These are phyloP conservation scores for Penicillium brasilianum DNA, from an alignment of 2,329 filamentous ascomycete species.

Conservation along the genomic window DNA sequence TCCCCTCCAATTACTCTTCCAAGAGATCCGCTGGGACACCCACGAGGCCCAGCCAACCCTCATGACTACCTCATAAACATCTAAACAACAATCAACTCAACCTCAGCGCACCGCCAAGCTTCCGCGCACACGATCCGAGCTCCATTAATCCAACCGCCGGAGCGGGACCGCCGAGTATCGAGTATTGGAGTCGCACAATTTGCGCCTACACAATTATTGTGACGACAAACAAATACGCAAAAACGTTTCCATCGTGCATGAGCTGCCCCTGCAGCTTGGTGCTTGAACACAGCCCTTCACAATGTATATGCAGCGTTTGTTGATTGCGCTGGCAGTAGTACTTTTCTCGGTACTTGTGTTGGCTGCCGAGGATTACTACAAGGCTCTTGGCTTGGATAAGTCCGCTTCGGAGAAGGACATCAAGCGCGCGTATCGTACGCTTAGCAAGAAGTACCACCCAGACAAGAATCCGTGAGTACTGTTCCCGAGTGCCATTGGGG, in stretches of 20 bases:
- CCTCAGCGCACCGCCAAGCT: conserved; percentile 9
- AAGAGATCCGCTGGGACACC: neutral
- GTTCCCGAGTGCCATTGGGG: neutral
- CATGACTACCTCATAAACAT: conserved; percentile 17
- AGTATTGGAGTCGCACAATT: neutral
- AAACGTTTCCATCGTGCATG: neutral
- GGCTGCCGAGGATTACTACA: conserved; percentile 55
- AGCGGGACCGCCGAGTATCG: conserved; percentile 7
- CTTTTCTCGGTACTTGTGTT: conserved; percentile 45
- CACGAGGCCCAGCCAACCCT: conserved; percentile 7
- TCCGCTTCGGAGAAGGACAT: conserved; percentile 84
- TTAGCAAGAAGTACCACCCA: conserved; percentile 95
- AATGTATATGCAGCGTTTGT: conserved; percentile 44
- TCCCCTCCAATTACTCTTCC: neutral
- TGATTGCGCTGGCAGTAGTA: conserved; percentile 42
- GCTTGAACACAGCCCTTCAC: conserved; percentile 5
- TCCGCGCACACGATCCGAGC: neutral
- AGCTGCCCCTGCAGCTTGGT: conserved; percentile 26
- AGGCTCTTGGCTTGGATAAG: conserved; percentile 81
- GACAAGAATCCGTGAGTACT: conserved; percentile 90
- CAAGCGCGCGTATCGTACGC: conserved; percentile 87
- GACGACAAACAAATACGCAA: neutral
- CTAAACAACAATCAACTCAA: neutral
- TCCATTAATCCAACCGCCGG: conserved; percentile 5
- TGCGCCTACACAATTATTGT: neutral